Percentiles rank a stretch among this genome's conserved stretches.
These are phyloP conservation scores for Ogataea polymorpha DNA, from an alignment of 805 yeast genomes.

Conservation along the genomic window DNA sequence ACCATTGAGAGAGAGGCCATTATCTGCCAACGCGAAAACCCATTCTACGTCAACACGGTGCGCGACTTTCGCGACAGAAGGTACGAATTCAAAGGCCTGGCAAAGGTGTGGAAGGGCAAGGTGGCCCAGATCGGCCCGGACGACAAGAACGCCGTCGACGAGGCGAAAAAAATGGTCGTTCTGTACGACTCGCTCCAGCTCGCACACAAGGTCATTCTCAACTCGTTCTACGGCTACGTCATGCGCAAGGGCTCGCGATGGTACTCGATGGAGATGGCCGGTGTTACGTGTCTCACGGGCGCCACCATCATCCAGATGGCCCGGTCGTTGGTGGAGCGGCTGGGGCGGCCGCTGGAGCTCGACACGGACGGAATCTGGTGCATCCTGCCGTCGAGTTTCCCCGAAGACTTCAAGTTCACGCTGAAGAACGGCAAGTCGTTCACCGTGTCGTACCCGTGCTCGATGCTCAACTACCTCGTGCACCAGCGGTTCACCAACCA, in stretches of 20 bases:
- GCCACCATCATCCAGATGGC: conserved; percentile 99
- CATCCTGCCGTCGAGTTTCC: conserved; percentile 88
- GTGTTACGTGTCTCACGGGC: conserved; percentile 96
- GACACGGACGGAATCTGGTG: conserved; percentile 99
- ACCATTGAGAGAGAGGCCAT: conserved; percentile 88
- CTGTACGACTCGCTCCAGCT: conserved; percentile 92
- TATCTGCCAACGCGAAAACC: conserved; percentile 95
- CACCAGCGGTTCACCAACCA: conserved; percentile 89
- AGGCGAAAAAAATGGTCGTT: conserved; percentile 91
- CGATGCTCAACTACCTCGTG: conserved; percentile 91
- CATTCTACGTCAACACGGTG: conserved; percentile 93
- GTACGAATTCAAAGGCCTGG: conserved; percentile 89
- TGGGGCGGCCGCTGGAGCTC: conserved; percentile 92
- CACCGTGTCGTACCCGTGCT: conserved; percentile 86
- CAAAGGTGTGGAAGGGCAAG: conserved; percentile 92
- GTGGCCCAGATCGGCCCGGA: conserved; percentile 48
- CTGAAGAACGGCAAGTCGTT: conserved; percentile 75
- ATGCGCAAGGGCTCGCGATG: conserved; percentile 99
- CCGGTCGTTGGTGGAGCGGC: conserved; percentile 78
- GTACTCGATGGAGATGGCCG: conserved; percentile 99
- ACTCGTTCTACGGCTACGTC: conserved; percentile 96
- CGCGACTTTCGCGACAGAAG: conserved; percentile 93
- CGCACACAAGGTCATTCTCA: conserved; percentile 94
- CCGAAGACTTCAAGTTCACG: conserved; percentile 76
- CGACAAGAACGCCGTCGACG: conserved; percentile 69